Evolutionary conservation across 2,329 filamentous ascomycete genomes (phyloP), one percentile per base, ranked within the genome.

Genomic region (Scedosporium apiospermum): DNA sequence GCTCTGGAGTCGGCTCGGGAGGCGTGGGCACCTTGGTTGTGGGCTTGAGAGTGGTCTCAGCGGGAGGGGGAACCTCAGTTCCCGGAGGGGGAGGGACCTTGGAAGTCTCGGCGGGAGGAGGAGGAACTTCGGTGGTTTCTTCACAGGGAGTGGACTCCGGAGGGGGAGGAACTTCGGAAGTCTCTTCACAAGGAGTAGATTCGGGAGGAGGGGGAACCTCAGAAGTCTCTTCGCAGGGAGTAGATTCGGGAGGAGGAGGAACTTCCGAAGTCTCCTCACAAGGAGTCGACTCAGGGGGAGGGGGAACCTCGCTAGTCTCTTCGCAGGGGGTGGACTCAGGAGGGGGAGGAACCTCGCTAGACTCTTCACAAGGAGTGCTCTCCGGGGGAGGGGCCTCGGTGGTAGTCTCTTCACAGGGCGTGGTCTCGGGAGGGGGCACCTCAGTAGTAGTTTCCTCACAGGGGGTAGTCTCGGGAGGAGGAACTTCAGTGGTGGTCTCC

Each of bases 1-100:
- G 42, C 42, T 57, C 62, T n/a, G 62, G 58, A 27, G 62, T 60
- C 23, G 59, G 46, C 59, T 26, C 59, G 18, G 59, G 59, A 16
- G 64, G 63, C 1, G 62, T 44, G 9, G 59, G 42, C n/a, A n/a
- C 4, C 59, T 61, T 46, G 44, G 58, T 42, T 41, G 38, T 46
- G 38, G 18, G 57, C 16, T 12, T 59, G 30, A 38, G 60, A 10
- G 53, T 53, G 18, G 62, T 57, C 21, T 51, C 34, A 61, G 65
- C 46, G 42, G 63, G 51, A 30, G 34, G 61, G 18, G 61, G 42
- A 14, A 58, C 64, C 6, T 23, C 34, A 6, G 61, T 46, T 10
- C 44, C 34, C 9, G 27, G 46, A 26, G 58, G 38, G 21, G 60
- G 27, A 46, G 44, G 9, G 26, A 16, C n/a, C n/a, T 62, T 30